Base-by-base conservation (phyloP, 495 filamentous ascomycete species). In the Daldinia decipiens region DNA sequence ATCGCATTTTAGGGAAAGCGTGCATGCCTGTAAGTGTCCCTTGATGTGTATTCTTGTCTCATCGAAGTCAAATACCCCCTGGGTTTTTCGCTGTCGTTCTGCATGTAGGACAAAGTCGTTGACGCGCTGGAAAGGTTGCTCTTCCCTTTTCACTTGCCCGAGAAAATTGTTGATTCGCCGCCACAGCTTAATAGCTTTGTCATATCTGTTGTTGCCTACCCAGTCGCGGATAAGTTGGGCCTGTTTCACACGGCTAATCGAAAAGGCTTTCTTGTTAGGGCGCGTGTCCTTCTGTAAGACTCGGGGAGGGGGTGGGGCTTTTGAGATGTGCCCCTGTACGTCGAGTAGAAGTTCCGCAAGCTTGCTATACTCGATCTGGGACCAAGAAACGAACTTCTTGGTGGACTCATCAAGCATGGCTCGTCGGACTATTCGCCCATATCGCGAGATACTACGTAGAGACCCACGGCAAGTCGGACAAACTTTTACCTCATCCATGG, bases 381-480 rank as follows among this genome's bases (percentile, higher is more conserved):
- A 79, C 79, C 79, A 83, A 36, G 86, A 74, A 27, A 88, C 85
- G 72, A 93, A 90, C 63, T 87, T 89, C 75, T 91, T 92, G 0
- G 88, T 89, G 0, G 87, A 79, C 72, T 92, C 89, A 58, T 93
- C 88, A 2, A 94, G 78, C 53, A 87, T 75, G 5, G 85, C 90
- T 4, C 87, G 83, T 38, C 87, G 83, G 29, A 91, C 83, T 6
- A 93, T 85, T 21, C 90, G 84, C 31, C 88, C 86, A 71, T 94
- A 93, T 15, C 91, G 79, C 9, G 89, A 78, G 59, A 93, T 83
- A 52, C 85, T 82, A 21, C 88, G 81, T 26, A 94, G 79, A 3
- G 89, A 84, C 0, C 85, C 84, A 8, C 90, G 86, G 72, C 91
- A 95, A 2, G 67, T 81, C 3, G 90, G 87, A 77, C 90, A 93